Base-by-base conservation (phyloP, 2,329 filamentous ascomycete genomes). In the Zarea fungicola region DNA sequence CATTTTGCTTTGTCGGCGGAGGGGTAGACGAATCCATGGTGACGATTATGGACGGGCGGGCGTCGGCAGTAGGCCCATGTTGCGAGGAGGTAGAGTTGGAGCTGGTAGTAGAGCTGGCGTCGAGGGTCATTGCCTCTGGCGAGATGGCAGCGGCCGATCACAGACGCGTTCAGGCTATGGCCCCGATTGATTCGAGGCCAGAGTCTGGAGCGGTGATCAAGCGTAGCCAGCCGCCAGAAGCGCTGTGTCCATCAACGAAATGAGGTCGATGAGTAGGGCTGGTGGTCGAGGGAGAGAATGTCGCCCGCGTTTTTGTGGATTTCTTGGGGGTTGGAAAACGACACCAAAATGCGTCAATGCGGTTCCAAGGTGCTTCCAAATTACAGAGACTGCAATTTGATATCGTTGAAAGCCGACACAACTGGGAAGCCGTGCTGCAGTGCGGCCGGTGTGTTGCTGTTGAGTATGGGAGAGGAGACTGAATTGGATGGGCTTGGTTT, bases 201-300 rank as follows among this genome's bases (percentile, higher is more conserved):
- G 49, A 56, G 59, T 58, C 60, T 49, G 52, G 53, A 55, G 56
- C 59, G 58, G 55, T 42, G 55, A 58, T 58, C 56, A 57, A 58
- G 59, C 58, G 61, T 56, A 54, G 62, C 65, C 62, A 60, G 58
- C 59, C 59, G 60, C 60, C 65, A 65, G 60, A 57, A 60, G 61
- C 62, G 58, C 58, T 59, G 55, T 61, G 64, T 65, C 65, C 66
- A 68, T 69, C 58, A 65, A 70, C 62, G 60, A 55, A 28, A 35
- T 22, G 35, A 41, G 23, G 32, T 32, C 26, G 41, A 26, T 18
- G n/a, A 14, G 40, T 21, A 35, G 26, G 31, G 32, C 26, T 5
- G 8, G 28, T 11, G 7, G 41, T 49, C 13, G 32, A 26, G 48
- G 16, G n/a, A 44, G 32, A 32, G 13, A 23, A 28, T n/a, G 11